Conservation (phyloP, 805 yeast species). For the Dipodascus geniculatus region DNA sequence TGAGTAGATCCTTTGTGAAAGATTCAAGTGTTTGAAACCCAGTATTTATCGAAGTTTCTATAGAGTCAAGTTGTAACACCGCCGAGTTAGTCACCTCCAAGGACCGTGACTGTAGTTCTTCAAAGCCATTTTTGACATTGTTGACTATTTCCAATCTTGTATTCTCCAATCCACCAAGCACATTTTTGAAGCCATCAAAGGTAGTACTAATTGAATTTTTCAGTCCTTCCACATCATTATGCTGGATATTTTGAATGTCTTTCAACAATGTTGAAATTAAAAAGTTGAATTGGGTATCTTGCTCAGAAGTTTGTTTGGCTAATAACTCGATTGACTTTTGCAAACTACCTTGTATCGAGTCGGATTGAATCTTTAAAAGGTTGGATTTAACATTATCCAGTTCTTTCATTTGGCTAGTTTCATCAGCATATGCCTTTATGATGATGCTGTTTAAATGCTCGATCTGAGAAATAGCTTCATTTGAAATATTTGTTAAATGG, state of each 20-base stretch:
- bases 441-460: not conserved
- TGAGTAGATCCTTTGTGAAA: not conserved
- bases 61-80: not conserved
- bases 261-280: not conserved
- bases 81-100: not conserved
- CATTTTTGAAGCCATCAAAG: not conserved
- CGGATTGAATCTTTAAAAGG: not conserved
- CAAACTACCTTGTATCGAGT: not conserved
- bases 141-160: not conserved
- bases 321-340: not conserved
- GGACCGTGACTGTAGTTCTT: not conserved
- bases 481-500: not conserved
- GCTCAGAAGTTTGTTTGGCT: not conserved
- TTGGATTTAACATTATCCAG: not conserved
- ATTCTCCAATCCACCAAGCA: not conserved
- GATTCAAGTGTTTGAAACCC: not conserved
- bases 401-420: not conserved
- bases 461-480: not conserved
- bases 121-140: not conserved
- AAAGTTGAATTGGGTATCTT: not conserved
- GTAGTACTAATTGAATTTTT: not conserved
- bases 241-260: not conserved
- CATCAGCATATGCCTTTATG: not conserved
- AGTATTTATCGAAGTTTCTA: not conserved
- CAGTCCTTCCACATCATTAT: not conserved